Evolutionary conservation across 2,329 filamentous ascomycete species (phyloP), one percentile per base, ranked within the genome.

Genomic region (Metarhizium brunneum): DNA sequence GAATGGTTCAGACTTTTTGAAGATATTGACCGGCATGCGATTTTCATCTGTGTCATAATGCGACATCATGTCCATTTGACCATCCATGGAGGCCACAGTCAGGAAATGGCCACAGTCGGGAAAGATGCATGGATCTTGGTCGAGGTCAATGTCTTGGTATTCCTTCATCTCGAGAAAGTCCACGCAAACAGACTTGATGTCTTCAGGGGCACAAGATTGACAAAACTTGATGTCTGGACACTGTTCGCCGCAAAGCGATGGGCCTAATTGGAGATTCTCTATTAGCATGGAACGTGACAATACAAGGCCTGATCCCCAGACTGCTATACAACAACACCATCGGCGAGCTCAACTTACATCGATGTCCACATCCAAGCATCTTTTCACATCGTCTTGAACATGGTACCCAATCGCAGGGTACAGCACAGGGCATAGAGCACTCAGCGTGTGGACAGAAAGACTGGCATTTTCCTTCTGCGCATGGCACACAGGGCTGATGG

Each of bases 321-420:
- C 6, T 18, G 16, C 4, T 16, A n/a, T 16, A 43, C 13, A 43
- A 13, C 40, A 6, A 14, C 40, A 14, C 16, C 11, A 14, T 18
- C 40, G 2, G 14, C 10, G 40, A 43, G 47, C 35, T 20, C 42
- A 25, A 62, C 58, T 62, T 53, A 70, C 82, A 89, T 63, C 74
- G 79, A 64, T 88, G 84, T 0, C 81, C 80, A 62, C 86, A 89
- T 0, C 30, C 18, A 3, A 89, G 66, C 0, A 56, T 16, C 32
- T 78, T 71, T 3, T 70, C 62, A 62, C 86, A 90, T 8, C 85
- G 73, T 60, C 75, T 66, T 1, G 78, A 79, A 64, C 86, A 90
- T 1, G 86, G 87, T 0, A 88, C 63, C 69, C 82, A 78, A 59
- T 87, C 73, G 63, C 86, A 90, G 0, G 86, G 85, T 0, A 80